phyloP scores from a whole-genome alignment of 164 flowering plant species.

The Aristolochia fimbriata region DNA sequence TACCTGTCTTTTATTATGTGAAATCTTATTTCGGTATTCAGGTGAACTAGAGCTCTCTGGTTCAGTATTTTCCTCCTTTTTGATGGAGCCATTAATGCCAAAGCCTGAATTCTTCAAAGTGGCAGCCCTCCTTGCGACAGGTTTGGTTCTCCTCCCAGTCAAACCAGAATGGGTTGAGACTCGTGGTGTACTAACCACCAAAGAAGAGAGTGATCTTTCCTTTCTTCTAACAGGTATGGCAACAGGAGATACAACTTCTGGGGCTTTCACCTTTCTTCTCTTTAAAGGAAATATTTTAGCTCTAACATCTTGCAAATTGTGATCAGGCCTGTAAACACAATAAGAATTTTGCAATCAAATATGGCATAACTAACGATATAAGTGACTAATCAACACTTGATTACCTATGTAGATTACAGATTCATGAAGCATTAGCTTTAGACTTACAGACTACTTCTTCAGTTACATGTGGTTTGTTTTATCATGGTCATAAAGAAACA shows the following conservation, averaged over 20 bases:
- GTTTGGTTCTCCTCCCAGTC: slow-evolving; percentile 80
- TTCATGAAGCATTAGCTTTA: too few species aligned
- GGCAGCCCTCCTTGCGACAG: slow-evolving; percentile 47
- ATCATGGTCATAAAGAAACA: too few species aligned
- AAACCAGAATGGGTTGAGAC: slow-evolving; percentile 50
- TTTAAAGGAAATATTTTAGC: slow-evolving; percentile 75
- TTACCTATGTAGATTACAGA: too few species aligned
- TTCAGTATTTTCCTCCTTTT: slow-evolving; percentile 41
- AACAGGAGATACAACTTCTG: slow-evolving; percentile 48
- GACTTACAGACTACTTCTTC: too few species aligned
- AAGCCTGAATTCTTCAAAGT: slow-evolving; percentile 43
- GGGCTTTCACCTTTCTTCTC: slow-evolving; percentile 45
- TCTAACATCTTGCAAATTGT: slow-evolving; percentile 77
- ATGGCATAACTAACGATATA: too few species aligned
- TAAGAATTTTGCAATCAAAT: too few species aligned
- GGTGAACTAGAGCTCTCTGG: slow-evolving; percentile 60
- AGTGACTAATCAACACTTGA: too few species aligned
- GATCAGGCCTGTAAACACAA: slow-evolving; percentile 62
- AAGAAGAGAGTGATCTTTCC: slow-evolving; percentile 47
- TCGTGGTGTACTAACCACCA: slow-evolving; percentile 32
- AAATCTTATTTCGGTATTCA: slow-evolving; percentile 34
- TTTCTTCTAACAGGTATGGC: slow-evolving; percentile 66
- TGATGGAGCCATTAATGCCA: slow-evolving; percentile 31
- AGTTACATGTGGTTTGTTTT: too few species aligned
- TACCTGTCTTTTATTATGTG: slow-evolving; percentile 55